Base-by-base conservation (phyloP, 768 basidiomycete species). In the Agrocybe pediades region DNA sequence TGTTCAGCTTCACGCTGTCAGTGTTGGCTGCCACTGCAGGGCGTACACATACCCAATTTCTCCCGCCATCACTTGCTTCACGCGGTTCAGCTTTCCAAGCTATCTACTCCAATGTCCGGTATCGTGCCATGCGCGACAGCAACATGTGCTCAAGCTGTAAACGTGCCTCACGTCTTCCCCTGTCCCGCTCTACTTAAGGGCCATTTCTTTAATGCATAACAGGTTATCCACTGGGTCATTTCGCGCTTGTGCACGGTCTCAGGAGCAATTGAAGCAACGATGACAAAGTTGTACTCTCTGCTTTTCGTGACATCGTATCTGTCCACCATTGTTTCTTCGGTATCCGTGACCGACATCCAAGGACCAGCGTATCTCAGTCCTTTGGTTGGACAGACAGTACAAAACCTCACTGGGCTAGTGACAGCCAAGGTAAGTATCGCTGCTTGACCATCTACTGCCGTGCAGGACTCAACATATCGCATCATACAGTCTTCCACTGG, bases 331-430 rank as follows among this genome's bases (percentile, higher is more conserved):
- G 69, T 63, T 9, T 61, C 63, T 1, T 66, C 72, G 9, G 69
- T 67, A 17, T 73, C 72, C 9, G 68, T 83, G 11, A 66, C 78
- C n/a, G 81, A 82, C 23, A 80, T 85, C 24, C 80, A 83, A 65
- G 83, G 83, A n/a, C 42, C 60, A 25, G 63, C 73, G 1, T 82
- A 74, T 55, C 68, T 67, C 56, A 82, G 81, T 26, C 80, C 82
- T 49, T 60, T 77, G 9, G 62, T 56, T 24, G 78, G 80, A 0
- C 70, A 80, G 51, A 68, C 63, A 5, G 79, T 84, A 6, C 60
- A 68, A 21, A 74, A 76, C 60, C 68, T 85, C 8, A 77, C 74
- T 23, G 83, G 80, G 15, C 55, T 81, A 5, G 80, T 83, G 0
- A 78, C 80, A 7, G 81, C 82, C 5, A 83, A 81, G 70, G 83